Conservation (phyloP, 2,329 filamentous ascomycete species). For the Pyrenochaeta sp. region DNA sequence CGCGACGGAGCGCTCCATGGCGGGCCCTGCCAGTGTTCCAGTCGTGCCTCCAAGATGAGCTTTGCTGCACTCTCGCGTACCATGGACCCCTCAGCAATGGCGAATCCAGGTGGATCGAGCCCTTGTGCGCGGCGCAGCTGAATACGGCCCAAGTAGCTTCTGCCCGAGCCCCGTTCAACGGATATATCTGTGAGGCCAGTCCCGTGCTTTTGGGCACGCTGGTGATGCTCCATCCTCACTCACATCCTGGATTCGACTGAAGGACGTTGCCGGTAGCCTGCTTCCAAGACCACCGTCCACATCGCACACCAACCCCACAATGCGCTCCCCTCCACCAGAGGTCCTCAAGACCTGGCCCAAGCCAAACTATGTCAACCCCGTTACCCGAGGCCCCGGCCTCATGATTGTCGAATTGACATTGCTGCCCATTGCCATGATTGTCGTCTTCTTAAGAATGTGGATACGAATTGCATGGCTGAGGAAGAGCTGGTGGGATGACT, state of each 20-base stretch:
- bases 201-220: constrained; percentile 33
- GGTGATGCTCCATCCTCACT: constrained; percentile 38
- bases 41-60: constrained; percentile 26
- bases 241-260: constrained; percentile 22
- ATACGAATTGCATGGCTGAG: constrained; percentile 46
- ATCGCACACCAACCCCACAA: constrained; percentile 14
- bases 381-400: constrained; percentile 51
- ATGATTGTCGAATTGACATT: constrained; percentile 51
- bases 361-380: constrained; percentile 54
- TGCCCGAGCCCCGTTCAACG: constrained; percentile 14
- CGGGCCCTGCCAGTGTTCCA: constrained; percentile 33
- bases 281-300: constrained; percentile 5
- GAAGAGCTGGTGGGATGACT: constrained; percentile 50
- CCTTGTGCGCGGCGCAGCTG: constrained; percentile 33
- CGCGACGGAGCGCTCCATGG: constrained; percentile 28
- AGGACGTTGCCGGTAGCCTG: constrained; percentile 25
- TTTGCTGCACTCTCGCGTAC: constrained; percentile 22
- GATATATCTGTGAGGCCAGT: constrained; percentile 37
- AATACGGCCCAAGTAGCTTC: constrained; percentile 23
- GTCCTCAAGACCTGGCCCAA: constrained; percentile 51
- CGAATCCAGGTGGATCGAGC: constrained; percentile 23
- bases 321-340: constrained; percentile 43
- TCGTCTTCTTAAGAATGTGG: constrained; percentile 44
- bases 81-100: constrained; percentile 34
- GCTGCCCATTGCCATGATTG: constrained; percentile 45